Percentiles rank a stretch among this genome's conserved stretches.
These are phyloP conservation scores for Zymoseptoria tritici DNA, from an alignment of 2,329 filamentous ascomycete genomes.

Conservation along the genomic window DNA sequence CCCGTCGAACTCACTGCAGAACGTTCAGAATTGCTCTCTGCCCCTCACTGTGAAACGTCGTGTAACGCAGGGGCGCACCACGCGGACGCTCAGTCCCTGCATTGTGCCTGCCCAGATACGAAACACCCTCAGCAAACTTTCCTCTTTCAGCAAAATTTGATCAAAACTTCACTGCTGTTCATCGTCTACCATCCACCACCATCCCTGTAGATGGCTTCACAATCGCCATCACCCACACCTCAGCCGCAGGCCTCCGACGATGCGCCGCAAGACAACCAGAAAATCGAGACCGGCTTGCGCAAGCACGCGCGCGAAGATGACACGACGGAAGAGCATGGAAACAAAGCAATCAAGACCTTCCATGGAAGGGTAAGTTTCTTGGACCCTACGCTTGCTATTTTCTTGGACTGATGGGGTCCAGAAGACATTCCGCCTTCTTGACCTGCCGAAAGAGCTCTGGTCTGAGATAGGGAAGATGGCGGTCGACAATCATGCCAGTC, in stretches of 20 bases:
- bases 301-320: background rate
- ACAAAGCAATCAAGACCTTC: background rate
- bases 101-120: no score
- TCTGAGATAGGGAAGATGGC: background rate
- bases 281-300: background rate
- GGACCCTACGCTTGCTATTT: no score
- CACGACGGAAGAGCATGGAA: background rate
- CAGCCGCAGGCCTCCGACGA: background rate
- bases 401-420: no score
- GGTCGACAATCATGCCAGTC: background rate
- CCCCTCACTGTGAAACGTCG: no score
- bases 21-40: no score
- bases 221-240: background rate
- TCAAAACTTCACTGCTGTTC: no score
- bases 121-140: no score
- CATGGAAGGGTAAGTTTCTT: background rate
- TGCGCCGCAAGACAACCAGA: background rate
- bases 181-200: no score
- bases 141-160: no score
- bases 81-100: no score
- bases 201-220: background rate
- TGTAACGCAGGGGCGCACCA: no score
- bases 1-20: no score
- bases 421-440: background rate
- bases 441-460: conserved; percentile 1